Evolutionary conservation across 192 early-diverging fungal species (phyloP), one percentile per base, ranked within the genome.

Genomic region (Allomyces javanicus): DNA sequence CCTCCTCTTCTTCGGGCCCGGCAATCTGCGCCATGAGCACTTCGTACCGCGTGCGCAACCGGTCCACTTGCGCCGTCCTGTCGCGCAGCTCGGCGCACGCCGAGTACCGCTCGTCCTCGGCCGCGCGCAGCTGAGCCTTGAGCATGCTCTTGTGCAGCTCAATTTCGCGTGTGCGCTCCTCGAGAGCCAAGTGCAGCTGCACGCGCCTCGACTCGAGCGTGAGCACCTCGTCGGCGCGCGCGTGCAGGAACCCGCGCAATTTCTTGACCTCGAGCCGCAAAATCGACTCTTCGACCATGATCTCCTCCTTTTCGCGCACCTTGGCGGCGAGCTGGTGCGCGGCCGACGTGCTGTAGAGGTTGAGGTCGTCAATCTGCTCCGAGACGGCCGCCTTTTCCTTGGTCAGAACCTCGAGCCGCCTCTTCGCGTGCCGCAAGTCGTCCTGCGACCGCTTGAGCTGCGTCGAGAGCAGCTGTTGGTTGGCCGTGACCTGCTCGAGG

Each of bases 1-100:
- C 80, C 4, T 68, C 73, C 55, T 72, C 75, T 50, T 73, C 77
- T 19, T 65, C 69, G 23, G 62, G 43, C 17, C 74, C 76, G 17
- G 77, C 77, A 69, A 84, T 82, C 63, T 81, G 81, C 24, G 82
- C 79, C 75, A 83, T 80, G 21, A 84, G 66, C 58, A 84, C 83
- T 71, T 84, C 82, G 70, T 83, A 84, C 19, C 82, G 75, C 33
- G 76, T 65, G 65, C 78, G 74, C 23, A 84, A 65, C 66, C 77
- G 78, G 68, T 83, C 81, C 50, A 84, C 80, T 63, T 79, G 82
- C 43, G 71, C 75, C 25, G 82, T 75, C 11, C 80, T 69, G 62
- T 84, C 82, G 61, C 80, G 72, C 45, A 82, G 69, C 73, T 84
- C 82, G n/a, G 81, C 72, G 24, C 65, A 65, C 4, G 82, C 82